These are phyloP conservation scores for Amaranthus palmeri DNA, from an alignment of 148 eudicot species.

Conservation along the genomic window DNA sequence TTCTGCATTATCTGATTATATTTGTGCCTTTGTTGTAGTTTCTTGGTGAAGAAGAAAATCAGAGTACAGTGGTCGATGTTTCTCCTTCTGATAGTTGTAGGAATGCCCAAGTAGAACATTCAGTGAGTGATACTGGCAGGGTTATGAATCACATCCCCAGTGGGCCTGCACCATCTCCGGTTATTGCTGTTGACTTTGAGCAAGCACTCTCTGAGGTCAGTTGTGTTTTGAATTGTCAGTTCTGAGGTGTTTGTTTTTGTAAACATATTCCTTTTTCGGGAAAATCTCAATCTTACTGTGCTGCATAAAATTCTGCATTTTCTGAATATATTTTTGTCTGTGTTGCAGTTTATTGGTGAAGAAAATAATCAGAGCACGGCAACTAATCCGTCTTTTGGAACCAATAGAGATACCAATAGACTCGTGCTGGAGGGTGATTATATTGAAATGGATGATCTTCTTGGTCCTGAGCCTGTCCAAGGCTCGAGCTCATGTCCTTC, in stretches of 20 bases:
- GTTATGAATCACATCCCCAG: conserved; percentile 28
- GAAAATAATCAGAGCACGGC: conserved; percentile 31
- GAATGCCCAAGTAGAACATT: no score
- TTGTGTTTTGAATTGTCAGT: neutral
- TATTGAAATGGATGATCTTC: conserved; percentile 77
- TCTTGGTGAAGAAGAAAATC: no score
- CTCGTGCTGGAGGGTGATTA: conserved; percentile 37
- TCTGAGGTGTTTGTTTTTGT: neutral
- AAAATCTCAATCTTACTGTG: neutral
- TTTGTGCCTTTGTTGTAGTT: no score
- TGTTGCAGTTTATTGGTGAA: conserved; percentile 32
- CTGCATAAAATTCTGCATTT: neutral
- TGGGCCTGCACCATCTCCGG: conserved; percentile 13
- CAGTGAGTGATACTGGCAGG: conserved; percentile 11
- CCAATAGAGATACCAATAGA: conserved; percentile 4
- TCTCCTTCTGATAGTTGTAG: no score
- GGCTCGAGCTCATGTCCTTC: conserved; percentile 42
- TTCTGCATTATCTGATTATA: no score
- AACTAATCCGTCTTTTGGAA: conserved; percentile 23
- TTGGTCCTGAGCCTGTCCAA: conserved; percentile 35
- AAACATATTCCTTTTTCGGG: neutral
- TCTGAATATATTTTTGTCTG: conserved; percentile 5
- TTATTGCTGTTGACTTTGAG: conserved; percentile 19
- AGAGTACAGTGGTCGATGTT: no score
- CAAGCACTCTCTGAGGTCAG: conserved; percentile 33